Conservation (phyloP, 306 rosid genomes). For the Cucurbita ficifolia region DNA sequence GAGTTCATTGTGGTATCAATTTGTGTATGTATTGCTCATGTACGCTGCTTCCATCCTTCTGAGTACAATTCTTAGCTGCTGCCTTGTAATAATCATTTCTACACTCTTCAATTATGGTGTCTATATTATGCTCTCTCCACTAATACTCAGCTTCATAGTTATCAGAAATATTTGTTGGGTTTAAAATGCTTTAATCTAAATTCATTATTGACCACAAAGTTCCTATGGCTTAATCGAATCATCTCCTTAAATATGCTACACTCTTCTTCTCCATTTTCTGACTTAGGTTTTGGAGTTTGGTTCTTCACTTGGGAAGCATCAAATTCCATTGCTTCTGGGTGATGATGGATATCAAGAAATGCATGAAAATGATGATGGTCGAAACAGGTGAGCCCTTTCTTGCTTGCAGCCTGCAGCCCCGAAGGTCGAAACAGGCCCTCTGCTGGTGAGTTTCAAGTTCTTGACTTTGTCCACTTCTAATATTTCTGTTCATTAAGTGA, state of each 20-base stretch:
- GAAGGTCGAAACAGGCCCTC: background rate
- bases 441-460: background rate
- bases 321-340: too few relatives aligned
- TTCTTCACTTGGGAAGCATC: too few relatives aligned
- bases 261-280: too few relatives aligned
- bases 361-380: too few relatives aligned
- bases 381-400: background rate
- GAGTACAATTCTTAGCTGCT: background rate
- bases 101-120: background rate
- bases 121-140: background rate
- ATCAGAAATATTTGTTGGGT: background rate
- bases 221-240: too few relatives aligned
- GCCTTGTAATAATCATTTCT: background rate
- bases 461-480: background rate
- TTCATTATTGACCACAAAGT: too few relatives aligned
- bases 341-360: too few relatives aligned
- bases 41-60: background rate
- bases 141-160: background rate
- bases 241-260: too few relatives aligned
- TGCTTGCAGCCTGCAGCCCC: background rate
- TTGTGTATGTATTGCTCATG: background rate
- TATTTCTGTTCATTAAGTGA: background rate
- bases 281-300: too few relatives aligned
- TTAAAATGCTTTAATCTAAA: too few relatives aligned
- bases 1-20: background rate